These are phyloP conservation scores for Coemansia reversa DNA, from an alignment of 192 early-diverging fungal genomes.

Conservation along the genomic window DNA sequence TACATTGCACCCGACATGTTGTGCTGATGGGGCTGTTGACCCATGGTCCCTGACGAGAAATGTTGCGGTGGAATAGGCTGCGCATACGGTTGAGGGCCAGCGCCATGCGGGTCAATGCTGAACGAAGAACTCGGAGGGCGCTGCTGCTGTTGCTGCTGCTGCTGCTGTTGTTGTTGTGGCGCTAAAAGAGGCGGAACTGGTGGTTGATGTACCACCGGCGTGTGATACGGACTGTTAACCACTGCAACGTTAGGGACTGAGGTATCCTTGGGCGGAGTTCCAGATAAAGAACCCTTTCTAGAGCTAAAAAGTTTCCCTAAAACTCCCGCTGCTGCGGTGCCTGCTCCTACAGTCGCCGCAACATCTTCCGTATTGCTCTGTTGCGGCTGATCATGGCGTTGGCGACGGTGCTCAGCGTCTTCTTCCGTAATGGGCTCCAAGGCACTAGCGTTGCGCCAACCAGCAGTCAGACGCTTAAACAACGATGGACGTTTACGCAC, in stretches of 20 bases:
- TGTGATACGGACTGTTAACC: slow-evolving; percentile 17
- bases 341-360: slow-evolving; percentile 9
- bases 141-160: slow-evolving; percentile 21
- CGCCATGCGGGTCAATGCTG: slow-evolving; percentile 20
- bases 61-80: slow-evolving; percentile 15
- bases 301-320: slow-evolving; percentile 20
- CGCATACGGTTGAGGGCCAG: slow-evolving; percentile 28
- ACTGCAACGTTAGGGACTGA: slow-evolving; percentile 17
- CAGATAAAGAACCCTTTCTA: not conserved
- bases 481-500: slow-evolving; percentile 40
- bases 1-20: slow-evolving; percentile 11
- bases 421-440: slow-evolving; percentile 35
- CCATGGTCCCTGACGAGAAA: slow-evolving; percentile 15
- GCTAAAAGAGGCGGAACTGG: slow-evolving; percentile 4
- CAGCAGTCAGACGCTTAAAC: slow-evolving; percentile 44
- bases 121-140: not conserved
- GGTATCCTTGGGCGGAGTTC: not conserved
- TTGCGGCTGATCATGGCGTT: not conserved
- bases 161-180: slow-evolving; percentile 17
- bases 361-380: not conserved
- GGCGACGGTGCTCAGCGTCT: not conserved
- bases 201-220: slow-evolving; percentile 6
- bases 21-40: not conserved
- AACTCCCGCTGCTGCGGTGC: slow-evolving; percentile 10
- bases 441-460: slow-evolving; percentile 32